Evolutionary conservation across 108 stramenopile genomes (phyloP), one percentile per base, ranked within the genome.

Genomic region (Pseudonitzschia multiseries): DNA sequence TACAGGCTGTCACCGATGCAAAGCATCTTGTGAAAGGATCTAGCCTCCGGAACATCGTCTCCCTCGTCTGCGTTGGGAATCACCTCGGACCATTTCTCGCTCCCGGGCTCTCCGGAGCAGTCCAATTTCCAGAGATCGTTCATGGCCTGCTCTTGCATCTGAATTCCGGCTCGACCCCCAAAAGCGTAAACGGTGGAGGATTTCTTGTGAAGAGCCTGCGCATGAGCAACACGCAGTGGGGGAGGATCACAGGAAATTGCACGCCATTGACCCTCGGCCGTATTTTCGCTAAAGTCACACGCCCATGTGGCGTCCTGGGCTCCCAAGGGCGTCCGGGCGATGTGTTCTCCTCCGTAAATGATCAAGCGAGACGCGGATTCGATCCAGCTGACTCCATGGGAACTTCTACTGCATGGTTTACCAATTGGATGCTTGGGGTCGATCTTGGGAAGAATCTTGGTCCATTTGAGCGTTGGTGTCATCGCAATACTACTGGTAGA

Each of bases 11-110:
- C 57, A 10, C 65, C 76, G 20, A 86, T 59, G 33, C 79, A 74
- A 26, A 88, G 53, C 85, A 88, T 88, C 41, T 75, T 76, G 67
- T 90, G 89, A 66, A 88, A 87, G 36, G 85, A 86, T 52, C 89
- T 69, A 13, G 85, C 82, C 65, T 83, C 79, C 1, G 89, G 89
- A n/a, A 53, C 2, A 20, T 48, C 56, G 14, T 64, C 72, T 0
- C 46, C 31, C 10, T 51, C 28, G 5, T 57, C 67, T 5, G 10
- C 15, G 29, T 59, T 8, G 6, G 72, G 24, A 14, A 53, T 24
- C 4, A 87, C 72, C 32, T 74, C 44, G 1, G 65, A 52, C 84
- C 89, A 87, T 36, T 9, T 68, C 43, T 76, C 78, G 15, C 72
- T 81, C 52, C 43, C 74, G 26, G 48, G 24, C 1, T 26, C 44